phyloP scores from a whole-genome alignment of 139 green algal genomes.

The Chlorella sp. region DNA sequence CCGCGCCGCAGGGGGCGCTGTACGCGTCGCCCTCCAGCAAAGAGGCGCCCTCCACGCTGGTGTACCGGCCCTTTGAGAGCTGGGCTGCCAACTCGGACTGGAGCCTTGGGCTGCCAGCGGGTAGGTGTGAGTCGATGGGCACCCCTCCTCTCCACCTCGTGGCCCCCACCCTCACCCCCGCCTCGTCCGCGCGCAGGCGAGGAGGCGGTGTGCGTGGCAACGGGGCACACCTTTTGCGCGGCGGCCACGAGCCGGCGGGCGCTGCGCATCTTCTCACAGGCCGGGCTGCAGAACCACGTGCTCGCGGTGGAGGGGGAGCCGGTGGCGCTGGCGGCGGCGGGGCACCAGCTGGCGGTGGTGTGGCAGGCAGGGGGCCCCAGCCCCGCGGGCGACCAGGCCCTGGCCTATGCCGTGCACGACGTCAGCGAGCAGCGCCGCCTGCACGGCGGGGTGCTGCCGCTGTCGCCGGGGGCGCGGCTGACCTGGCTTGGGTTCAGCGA shows the following conservation, averaged over 20 bases:
- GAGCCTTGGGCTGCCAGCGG: conserved; percentile 57
- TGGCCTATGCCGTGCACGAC: conserved; percentile 35
- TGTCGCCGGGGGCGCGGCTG: conserved; percentile 56
- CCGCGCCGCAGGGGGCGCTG: conserved; percentile 49
- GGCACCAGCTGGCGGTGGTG: conserved; percentile 43
- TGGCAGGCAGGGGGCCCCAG: conserved; percentile 46
- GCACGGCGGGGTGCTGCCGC: conserved; percentile 43
- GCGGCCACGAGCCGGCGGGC: conserved; percentile 60
- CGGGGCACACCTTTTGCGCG: conserved; percentile 64
- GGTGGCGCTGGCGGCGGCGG: conserved; percentile 61
- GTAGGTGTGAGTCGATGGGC: not conserved
- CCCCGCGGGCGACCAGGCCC: conserved; percentile 48
- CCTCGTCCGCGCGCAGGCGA: conserved; percentile 47
- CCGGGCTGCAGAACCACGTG: conserved; percentile 56
- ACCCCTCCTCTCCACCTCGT: not conserved
- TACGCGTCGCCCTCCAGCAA: conserved; percentile 50
- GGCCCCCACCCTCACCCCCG: too few species aligned
- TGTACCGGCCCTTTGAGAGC: conserved; percentile 79
- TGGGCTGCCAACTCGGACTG: conserved; percentile 83
- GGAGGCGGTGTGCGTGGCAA: conserved; percentile 63
- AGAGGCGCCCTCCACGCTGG: conserved; percentile 45
- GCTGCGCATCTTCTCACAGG: conserved; percentile 78
- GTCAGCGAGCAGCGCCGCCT: conserved; percentile 28
- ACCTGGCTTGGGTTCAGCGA: conserved; percentile 84
- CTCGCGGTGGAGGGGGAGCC: conserved; percentile 49